Evolutionary conservation across 495 filamentous ascomycete species (phyloP), one percentile per base, ranked within the genome.

Genomic region (Delitschia confertaspora): DNA sequence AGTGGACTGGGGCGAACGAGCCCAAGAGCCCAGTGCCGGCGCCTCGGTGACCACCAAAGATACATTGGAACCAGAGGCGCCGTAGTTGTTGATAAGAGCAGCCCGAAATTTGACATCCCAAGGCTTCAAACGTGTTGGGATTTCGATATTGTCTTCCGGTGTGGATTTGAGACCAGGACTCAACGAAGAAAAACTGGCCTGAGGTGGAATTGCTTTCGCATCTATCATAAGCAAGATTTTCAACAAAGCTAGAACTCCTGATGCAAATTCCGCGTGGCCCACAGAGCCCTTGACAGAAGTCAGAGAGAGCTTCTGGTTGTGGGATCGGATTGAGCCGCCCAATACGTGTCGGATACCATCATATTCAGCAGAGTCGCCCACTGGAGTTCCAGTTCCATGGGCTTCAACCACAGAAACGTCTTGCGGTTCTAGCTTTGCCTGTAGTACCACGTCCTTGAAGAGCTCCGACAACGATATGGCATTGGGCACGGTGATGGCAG

Each of bases 201-300:
- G 26, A 30, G 26, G 26, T 8, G 26, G 26, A 13, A 30, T 30
- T 13, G 8, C 8, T 30, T 30, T 8, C 26, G 8, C 26, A 30
- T 67, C 58, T 8, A 76, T 67, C 70, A 74, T 72, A 8, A 67
- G 42, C n/a, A 67, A 47, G 4, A 57, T 45, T 25, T 66, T 69
- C 31, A 65, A 62, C 3, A 69, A 35, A 11, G 60, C 57, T 9
- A 62, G 62, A 9, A 69, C 43, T 29, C 59, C 59, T 33, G 47
- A 47, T 3, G 40, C 53, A 3, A 53, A 56, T 32, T 61, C 59
- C 0, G 48, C 16, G 34, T 62, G 59, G 1, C 59, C 59, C 9
- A 62, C 33, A 41, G 56, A 56, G 2, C 54, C 33, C 32, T 62
- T 59, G 11, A 27, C 9, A 10, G 71, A 72, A 0, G 26, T 8